Conservation (phyloP, 1,284 basidiomycete genomes). For the Heterobasidion annosum region DNA sequence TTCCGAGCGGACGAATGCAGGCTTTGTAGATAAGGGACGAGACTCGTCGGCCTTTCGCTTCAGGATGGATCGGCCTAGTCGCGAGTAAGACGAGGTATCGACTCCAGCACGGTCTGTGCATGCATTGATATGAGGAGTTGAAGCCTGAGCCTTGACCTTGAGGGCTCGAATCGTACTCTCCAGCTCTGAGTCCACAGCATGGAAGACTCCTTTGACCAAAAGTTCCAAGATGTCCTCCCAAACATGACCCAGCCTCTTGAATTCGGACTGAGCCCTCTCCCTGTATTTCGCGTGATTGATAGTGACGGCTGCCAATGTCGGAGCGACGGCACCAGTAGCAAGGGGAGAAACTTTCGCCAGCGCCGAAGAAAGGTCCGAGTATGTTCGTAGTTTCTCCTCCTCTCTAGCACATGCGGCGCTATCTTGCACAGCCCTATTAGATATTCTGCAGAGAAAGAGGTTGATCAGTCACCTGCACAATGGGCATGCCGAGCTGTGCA, state of each 20-base stretch:
- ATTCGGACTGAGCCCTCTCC: slow-evolving; percentile 27
- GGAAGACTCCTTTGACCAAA: slow-evolving; percentile 29
- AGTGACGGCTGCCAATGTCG: slow-evolving; percentile 34
- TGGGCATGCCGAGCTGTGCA: slow-evolving; percentile 6
- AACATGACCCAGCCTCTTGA: slow-evolving; percentile 27
- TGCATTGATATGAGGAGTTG: neutral
- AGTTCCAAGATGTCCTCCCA: slow-evolving; percentile 36
- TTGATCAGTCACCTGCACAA: neutral
- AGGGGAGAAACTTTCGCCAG: slow-evolving; percentile 33
- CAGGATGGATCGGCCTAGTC: neutral
- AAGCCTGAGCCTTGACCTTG: slow-evolving; percentile 25
- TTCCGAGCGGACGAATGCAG: neutral
- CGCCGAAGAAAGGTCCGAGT: slow-evolving; percentile 35
- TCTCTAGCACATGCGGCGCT: slow-evolving; percentile 30
- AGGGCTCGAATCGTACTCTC: slow-evolving; percentile 23
- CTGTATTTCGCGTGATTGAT: slow-evolving; percentile 32
- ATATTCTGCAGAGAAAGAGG: slow-evolving; percentile 24
- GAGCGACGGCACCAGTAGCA: slow-evolving; percentile 29
- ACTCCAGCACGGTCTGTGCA: neutral
- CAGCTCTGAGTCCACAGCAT: slow-evolving; percentile 28
- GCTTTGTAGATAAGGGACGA: neutral
- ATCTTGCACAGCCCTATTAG: slow-evolving; percentile 32
- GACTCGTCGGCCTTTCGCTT: neutral
- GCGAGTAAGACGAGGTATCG: neutral
- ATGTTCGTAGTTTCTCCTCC: slow-evolving; percentile 32